Base-by-base conservation (phyloP, 176 grass and related monocot species). In the Rhynchospora breviuscula region DNA sequence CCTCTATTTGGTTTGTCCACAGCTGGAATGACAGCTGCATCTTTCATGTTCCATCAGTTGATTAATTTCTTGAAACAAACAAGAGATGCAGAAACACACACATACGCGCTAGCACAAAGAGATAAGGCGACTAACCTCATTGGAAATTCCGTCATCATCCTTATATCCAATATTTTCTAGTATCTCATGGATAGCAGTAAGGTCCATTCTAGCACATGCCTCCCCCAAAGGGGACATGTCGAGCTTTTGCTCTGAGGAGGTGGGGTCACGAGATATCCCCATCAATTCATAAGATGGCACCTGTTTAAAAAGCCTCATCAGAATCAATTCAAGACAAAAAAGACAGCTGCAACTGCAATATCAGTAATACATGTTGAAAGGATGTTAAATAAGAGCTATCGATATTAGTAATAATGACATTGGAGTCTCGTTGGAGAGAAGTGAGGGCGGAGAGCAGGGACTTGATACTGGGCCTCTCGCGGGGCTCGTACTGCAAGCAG, bases 401-500 rank as follows among this genome's bases (percentile, higher is more conserved):
- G 51, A 57, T 84, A 58, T 63, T 48, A 40, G 3, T 40, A 40
- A 40, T 75, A 10, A 19, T 90, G 87, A 98, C 96, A 87, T 90
- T 91, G 74, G 81, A 56, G 84, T 95, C 90, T 84, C 85, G 93
- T 80, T 95, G 93, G 69, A 99, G 87, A 45, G 91, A 87, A 72
- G 89, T 63, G 29, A 99, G 71, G 85, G 92, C 90, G 69, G 86
- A 90, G 54, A 95, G 86, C 60, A 99, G 52, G 11, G 87, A 91
- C 84, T 92, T 95, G 59, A 95, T 80, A 81, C 93, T 94, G 35
- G 93, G 91, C 8, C 93, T 71, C 68, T 99, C 93, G 25, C 93
- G 89, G 65, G 91, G 91, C 65, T 99, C 96, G 48, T 95, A 95
- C 78, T 95, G 96, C 60, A 99, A 83, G 77, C 96, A 99, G 61